Evolutionary conservation across 805 yeast genomes (phyloP), one percentile per base, ranked within the genome.

Genomic region (Myxozyma neotropica): DNA sequence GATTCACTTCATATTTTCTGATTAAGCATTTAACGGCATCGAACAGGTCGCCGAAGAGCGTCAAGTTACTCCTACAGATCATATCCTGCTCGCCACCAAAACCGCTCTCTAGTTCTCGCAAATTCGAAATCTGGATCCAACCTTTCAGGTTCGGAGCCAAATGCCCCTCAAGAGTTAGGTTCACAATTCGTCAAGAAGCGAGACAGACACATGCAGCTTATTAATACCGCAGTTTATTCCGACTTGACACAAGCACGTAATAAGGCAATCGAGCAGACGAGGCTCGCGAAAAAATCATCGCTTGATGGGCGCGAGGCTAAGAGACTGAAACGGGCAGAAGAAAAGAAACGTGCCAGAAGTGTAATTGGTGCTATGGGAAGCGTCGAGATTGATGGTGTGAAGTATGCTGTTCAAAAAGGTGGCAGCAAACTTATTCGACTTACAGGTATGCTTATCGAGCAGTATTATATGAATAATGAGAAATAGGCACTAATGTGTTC

Each of bases 361-460:
- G 53, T 53, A 10, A 45, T 55, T 46, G 60, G 51, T 3, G 38
- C 52, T 29, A 40, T 23, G 53, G 53, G 55, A 19, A 15, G 21
- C 4, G 59, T 66, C 12, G 70, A 69, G 23, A 65, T 70, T 27
- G 66, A 65, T 19, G 70, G 71, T 7, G 59, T 69, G n/a, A 58
- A 64, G 47, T 70, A 70, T 48, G 45, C 45, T 17, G 48, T 61
- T 15, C 29, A 55, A 26, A 53, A 58, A 15, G 58, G 55, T 35
- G 73, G 71, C 12, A 63, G 65, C 45, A 69, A 69, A 55, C 61
- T 70, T n/a, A 53, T 66, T 4, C 52, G 68, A 2, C 45, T 56
- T 12, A 40, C 56, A 10, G 59, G 57, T 45, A 50, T 4, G 55
- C 6, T 29, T 29, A 6, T 29, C 15, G 15, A 19, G 21, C 23